phyloP scores from a whole-genome alignment of 1,284 basidiomycete species.

The Moesziomyces sp. region DNA sequence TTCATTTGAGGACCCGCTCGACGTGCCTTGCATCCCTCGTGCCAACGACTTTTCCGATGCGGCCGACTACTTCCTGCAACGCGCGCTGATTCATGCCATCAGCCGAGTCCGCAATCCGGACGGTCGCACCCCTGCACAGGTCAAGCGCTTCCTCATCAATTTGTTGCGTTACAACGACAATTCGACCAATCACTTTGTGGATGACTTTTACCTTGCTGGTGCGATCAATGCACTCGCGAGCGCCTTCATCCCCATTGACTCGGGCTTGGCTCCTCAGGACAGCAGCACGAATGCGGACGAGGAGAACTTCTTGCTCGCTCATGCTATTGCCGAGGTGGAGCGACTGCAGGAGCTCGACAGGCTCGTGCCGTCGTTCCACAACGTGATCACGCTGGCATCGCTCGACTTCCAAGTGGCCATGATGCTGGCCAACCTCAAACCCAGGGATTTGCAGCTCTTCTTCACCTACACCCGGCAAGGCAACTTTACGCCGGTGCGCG shows the following conservation, averaged over 20 bases:
- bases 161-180: conserved; percentile 94
- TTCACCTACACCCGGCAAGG: conserved; percentile 86
- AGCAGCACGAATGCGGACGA: conserved; percentile 53
- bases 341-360: conserved; percentile 93
- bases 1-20: conserved; percentile 43
- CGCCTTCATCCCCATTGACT: conserved; percentile 73
- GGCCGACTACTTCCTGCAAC: conserved; percentile 91
- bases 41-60: conserved; percentile 94
- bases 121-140: conserved; percentile 84
- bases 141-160: conserved; percentile 90
- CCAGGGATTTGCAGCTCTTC: conserved; percentile 83
- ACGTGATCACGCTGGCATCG: conserved; percentile 85
- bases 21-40: conserved; percentile 82
- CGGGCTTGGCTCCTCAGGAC: conserved; percentile 34
- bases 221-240: conserved; percentile 84
- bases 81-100: conserved; percentile 83
- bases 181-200: conserved; percentile 89
- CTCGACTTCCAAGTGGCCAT: conserved; percentile 59
- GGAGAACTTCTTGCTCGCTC: conserved; percentile 49
- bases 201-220: conserved; percentile 89
- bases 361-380: conserved; percentile 92
- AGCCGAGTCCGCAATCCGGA: conserved; percentile 82
- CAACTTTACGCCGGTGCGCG: conserved; percentile 83
- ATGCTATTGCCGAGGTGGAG: conserved; percentile 73
- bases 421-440: conserved; percentile 73